phyloP scores from a whole-genome alignment of 1,139 yeast species.

The Nakaseomyces glabratus region DNA sequence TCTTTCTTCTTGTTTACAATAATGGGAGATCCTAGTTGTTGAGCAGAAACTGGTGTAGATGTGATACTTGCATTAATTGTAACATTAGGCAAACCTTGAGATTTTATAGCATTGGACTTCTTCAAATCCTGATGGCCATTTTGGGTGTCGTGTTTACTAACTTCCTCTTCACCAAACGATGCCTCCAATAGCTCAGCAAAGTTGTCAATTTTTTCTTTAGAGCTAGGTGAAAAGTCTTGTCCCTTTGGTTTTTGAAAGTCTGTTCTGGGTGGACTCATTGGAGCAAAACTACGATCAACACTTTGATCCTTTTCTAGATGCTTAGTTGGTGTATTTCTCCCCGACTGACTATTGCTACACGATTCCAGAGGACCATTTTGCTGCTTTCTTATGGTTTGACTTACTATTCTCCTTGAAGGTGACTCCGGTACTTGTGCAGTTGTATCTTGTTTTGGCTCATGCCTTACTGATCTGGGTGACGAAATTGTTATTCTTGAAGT shows the following conservation, averaged over 20 bases:
- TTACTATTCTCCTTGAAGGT: constrained; percentile 7
- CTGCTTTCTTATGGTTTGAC: neutral
- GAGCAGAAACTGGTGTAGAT: constrained; percentile 1
- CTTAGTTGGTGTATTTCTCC: neutral
- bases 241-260: constrained; percentile 7
- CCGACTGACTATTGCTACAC: neutral
- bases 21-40: constrained; percentile 20
- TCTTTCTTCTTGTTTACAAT: constrained; percentile 14
- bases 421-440: constrained; percentile 7
- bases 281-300: neutral
- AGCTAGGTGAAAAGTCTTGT: constrained; percentile 23
- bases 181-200: constrained; percentile 24
- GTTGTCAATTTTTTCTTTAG: constrained; percentile 20
- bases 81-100: neutral
- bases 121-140: neutral
- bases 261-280: constrained; percentile 1
- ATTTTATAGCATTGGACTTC: neutral
- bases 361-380: neutral
- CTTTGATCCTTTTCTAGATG: neutral
- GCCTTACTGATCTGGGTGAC: constrained; percentile 15
- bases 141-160: constrained; percentile 3
- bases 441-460: neutral
- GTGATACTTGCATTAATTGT: neutral
- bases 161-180: constrained; percentile 20
- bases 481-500: constrained; percentile 31